A percentile compares a stretch with the other conserved stretches of the same genome.
These are phyloP conservation scores for Dictyostelium purpureum DNA, from an alignment of 78 protist species.

Conservation along the genomic window DNA sequence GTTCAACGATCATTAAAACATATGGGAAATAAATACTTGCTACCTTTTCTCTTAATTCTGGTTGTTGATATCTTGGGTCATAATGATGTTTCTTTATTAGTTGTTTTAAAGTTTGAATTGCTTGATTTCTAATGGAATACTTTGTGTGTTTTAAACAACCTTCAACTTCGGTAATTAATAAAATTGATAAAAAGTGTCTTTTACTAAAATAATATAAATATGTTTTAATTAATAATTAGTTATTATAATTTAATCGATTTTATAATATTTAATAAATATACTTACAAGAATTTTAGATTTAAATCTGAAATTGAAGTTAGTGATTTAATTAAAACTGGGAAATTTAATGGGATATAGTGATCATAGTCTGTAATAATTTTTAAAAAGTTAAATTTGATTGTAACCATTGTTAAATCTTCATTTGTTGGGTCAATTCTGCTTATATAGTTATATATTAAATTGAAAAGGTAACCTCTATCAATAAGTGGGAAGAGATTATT, in stretches of 20 bases:
- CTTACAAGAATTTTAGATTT: conserved; percentile 65
- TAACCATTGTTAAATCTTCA: conserved; percentile 45
- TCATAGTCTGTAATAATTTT: conserved; percentile 77
- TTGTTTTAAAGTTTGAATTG: conserved; percentile 65
- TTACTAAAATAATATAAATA: too few species aligned
- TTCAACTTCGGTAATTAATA: conserved; percentile 58
- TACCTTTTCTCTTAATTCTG: conserved; percentile 57
- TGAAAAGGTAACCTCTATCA: conserved; percentile 65
- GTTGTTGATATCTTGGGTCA: conserved; percentile 49
- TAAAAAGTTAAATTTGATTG: conserved; percentile 62
- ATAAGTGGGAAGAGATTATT: conserved; percentile 68
- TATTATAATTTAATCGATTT: too few species aligned
- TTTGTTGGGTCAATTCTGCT: conserved; percentile 38
- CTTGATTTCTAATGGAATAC: conserved; percentile 44
- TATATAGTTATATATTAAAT: conserved; percentile 42
- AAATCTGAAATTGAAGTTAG: conserved; percentile 42
- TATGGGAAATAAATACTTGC: conserved; percentile 80
- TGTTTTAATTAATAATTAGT: too few species aligned
- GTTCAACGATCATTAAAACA: conserved; percentile 66
- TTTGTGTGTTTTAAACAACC: conserved; percentile 38
- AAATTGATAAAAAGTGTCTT: conserved; percentile 45
- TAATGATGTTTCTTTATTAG: conserved; percentile 72
- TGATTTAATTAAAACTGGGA: conserved; percentile 16
- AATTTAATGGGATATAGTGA: conserved; percentile 75
- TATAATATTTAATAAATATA: neutral